A percentile compares a stretch with the other conserved stretches of the same genome.
These are phyloP conservation scores for Naganishia randhawae DNA, from an alignment of 768 basidiomycete species.

Conservation along the genomic window DNA sequence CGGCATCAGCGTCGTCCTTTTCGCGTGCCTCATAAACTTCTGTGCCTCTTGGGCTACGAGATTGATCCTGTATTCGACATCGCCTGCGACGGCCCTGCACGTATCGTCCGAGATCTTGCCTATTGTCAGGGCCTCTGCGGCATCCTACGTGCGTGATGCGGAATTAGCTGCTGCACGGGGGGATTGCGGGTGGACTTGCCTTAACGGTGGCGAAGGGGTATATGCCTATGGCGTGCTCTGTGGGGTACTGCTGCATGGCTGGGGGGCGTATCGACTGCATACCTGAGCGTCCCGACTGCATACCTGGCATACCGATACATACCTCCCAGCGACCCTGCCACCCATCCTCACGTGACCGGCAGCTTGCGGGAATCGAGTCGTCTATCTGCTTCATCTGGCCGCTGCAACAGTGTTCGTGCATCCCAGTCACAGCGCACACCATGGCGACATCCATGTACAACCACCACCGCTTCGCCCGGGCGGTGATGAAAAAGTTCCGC, in stretches of 20 bases:
- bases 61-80: conserved; percentile 94
- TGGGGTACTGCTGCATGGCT: conserved; percentile 6
- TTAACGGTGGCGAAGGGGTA: conserved; percentile 27
- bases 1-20: conserved; percentile 81
- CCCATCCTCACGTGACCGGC: background rate
- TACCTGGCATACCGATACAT: background rate
- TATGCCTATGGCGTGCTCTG: conserved; percentile 25
- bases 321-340: background rate
- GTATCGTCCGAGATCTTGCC: conserved; percentile 70
- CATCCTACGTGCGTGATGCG: conserved; percentile 60
- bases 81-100: conserved; percentile 80
- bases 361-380: background rate
- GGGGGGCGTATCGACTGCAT: background rate
- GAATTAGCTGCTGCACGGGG: background rate
- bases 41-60: conserved; percentile 90
- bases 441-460: conserved; percentile 49
- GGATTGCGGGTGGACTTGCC: conserved; percentile 3
- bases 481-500: conserved; percentile 51
- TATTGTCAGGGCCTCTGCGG: conserved; percentile 81
- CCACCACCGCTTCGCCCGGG: conserved; percentile 51
- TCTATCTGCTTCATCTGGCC: background rate
- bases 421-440: background rate
- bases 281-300: background rate
- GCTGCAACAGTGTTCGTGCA: background rate
- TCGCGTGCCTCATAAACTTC: conserved; percentile 91